These are phyloP conservation scores for Schrenkiella parvula DNA, from an alignment of 345 rosid species.

Conservation along the genomic window DNA sequence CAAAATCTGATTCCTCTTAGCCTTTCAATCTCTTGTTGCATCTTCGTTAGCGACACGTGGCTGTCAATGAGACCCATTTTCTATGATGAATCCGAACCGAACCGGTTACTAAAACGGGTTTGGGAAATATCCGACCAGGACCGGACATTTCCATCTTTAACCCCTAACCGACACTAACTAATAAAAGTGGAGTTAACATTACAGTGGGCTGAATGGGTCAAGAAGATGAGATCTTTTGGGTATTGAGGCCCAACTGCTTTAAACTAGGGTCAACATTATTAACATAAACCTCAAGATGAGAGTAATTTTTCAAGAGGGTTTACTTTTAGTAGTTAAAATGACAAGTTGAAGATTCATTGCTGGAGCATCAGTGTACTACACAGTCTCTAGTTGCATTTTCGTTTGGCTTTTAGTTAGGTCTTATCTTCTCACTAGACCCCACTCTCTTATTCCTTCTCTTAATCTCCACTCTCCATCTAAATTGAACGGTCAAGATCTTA, in stretches of 20 bases:
- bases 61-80: neutral
- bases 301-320: neutral
- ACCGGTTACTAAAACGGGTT: neutral
- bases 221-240: neutral
- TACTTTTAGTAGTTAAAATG: neutral
- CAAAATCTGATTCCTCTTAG: constrained; percentile 9
- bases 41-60: constrained; percentile 13
- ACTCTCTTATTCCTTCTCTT: neutral
- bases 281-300: neutral
- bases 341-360: constrained; percentile 14
- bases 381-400: constrained; percentile 17
- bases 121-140: neutral
- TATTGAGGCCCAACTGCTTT: neutral
- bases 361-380: constrained; percentile 3
- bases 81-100: neutral
- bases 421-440: constrained; percentile 9
- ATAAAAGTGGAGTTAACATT: neutral
- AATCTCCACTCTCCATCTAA: constrained; percentile 18
- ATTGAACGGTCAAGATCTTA: neutral
- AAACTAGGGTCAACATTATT: neutral
- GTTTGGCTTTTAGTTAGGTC: constrained; percentile 4
- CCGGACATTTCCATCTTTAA: neutral
- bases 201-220: neutral
- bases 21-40: constrained; percentile 20
- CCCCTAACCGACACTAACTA: neutral